These are phyloP conservation scores for Gymnopilus junonius DNA, from an alignment of 768 basidiomycete species.

Conservation along the genomic window DNA sequence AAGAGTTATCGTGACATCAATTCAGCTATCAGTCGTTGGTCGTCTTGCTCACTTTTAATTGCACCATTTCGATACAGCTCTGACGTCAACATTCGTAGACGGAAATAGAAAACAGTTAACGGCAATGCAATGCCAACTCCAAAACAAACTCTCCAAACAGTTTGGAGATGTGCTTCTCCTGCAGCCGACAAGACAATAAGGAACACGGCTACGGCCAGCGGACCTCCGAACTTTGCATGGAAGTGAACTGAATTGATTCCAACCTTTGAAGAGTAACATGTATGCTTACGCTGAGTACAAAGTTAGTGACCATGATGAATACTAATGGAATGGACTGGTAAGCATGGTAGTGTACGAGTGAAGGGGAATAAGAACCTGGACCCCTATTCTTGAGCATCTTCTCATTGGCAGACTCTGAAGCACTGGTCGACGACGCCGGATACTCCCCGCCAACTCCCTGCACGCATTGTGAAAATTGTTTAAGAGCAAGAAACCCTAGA, in stretches of 20 bases:
- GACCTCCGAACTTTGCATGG: conserved; percentile 59
- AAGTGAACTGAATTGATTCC: background rate
- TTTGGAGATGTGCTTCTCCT: conserved; percentile 61
- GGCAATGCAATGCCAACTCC: conserved; percentile 67
- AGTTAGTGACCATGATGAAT: conserved; percentile 80
- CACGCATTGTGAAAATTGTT: background rate
- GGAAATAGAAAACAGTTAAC: conserved; percentile 71
- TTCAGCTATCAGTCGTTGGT: background rate
- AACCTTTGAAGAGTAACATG: background rate
- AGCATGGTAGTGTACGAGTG: background rate
- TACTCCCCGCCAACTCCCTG: conserved; percentile 82
- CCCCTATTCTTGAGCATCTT: conserved; percentile 62
- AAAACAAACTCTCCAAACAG: conserved; percentile 72
- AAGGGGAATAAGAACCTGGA: conserved; percentile 41
- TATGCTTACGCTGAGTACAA: conserved; percentile 59
- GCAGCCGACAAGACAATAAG: conserved; percentile 71
- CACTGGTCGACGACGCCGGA: conserved; percentile 71
- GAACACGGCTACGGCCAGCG: conserved; percentile 68
- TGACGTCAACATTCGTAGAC: conserved; percentile 73
- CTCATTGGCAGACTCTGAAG: conserved; percentile 77
- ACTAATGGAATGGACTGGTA: conserved; percentile 33
- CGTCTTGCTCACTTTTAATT: conserved; percentile 54
- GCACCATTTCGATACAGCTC: conserved; percentile 65
- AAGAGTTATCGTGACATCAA: background rate
- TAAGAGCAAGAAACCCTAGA: background rate